Percentiles rank a stretch among this genome's conserved stretches.
Conservation (phyloP, 2,329 filamentous ascomycete species). For the Trichoderma aggressivum region DNA sequence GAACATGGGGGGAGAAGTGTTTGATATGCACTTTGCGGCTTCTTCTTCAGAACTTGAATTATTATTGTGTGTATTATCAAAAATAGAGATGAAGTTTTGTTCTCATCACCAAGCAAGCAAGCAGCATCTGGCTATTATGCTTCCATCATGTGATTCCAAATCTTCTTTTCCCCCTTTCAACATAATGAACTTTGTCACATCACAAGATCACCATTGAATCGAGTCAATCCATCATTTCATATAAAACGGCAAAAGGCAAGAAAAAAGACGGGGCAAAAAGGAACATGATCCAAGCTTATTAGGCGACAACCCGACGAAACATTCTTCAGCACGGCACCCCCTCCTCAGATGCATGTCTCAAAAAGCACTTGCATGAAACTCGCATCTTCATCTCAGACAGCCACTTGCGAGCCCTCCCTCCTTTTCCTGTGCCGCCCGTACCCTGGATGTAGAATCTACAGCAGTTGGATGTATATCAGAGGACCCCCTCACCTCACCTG, state of each 20-base stretch:
- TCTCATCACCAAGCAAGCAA: background rate
- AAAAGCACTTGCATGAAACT: background rate
- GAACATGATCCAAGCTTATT: background rate
- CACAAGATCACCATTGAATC: background rate
- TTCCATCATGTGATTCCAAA: background rate
- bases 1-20: background rate
- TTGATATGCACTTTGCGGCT: conserved; percentile 2
- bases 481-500: background rate
- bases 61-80: background rate
- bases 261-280: background rate
- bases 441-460: background rate
- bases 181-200: background rate
- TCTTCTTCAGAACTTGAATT: background rate
- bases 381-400: conserved; percentile 5
- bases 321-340: background rate
- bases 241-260: background rate
- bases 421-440: background rate
- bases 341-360: conserved; percentile 1
- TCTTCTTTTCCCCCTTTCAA: background rate
- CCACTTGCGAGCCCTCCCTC: background rate
- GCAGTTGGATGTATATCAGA: background rate
- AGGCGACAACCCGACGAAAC: background rate
- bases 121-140: background rate
- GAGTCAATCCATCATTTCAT: background rate
- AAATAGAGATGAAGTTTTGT: background rate